These are phyloP conservation scores for Nitzschia palea DNA, from an alignment of 108 stramenopile species.

Conservation along the genomic window DNA sequence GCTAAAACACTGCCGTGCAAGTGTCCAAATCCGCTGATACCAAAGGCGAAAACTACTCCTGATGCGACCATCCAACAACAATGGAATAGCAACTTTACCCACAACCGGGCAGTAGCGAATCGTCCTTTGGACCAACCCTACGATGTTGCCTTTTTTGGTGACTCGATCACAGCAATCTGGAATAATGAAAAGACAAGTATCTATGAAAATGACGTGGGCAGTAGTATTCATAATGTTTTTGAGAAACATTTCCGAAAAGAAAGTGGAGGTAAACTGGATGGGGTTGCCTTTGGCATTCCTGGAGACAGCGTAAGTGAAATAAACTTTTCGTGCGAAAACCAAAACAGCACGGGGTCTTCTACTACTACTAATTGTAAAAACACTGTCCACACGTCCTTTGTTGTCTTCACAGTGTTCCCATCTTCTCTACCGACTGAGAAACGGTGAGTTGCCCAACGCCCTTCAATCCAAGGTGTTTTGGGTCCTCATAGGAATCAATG, in stretches of 20 bases:
- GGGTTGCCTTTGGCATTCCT: slow-evolving; percentile 30
- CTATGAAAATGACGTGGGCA: slow-evolving; percentile 3
- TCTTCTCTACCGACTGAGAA: slow-evolving; percentile 52
- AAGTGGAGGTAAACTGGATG: slow-evolving; percentile 35
- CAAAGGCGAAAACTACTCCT: too few species aligned
- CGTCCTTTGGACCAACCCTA: not conserved
- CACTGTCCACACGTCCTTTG: not conserved
- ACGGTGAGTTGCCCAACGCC: slow-evolving; percentile 53
- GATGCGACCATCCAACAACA: too few species aligned
- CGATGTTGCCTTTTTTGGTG: slow-evolving; percentile 44
- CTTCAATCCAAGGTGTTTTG: slow-evolving; percentile 65
- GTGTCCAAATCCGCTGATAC: not conserved
- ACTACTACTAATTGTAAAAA: not conserved
- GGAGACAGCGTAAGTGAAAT: slow-evolving; percentile 38
- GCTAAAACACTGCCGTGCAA: not conserved
- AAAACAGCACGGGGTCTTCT: slow-evolving; percentile 37
- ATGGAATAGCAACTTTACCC: too few species aligned
- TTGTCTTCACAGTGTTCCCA: slow-evolving; percentile 33
- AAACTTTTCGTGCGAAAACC: slow-evolving; percentile 12
- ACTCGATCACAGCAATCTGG: slow-evolving; percentile 50
- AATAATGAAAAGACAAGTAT: slow-evolving; percentile 20
- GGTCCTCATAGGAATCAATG: slow-evolving; percentile 72
- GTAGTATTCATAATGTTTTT: slow-evolving; percentile 40
- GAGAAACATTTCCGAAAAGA: slow-evolving; percentile 46
- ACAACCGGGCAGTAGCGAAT: too few species aligned